Evolutionary conservation across 129 eudicot species (phyloP), one percentile per base, ranked within the genome.

Genomic region (Centella asiatica): DNA sequence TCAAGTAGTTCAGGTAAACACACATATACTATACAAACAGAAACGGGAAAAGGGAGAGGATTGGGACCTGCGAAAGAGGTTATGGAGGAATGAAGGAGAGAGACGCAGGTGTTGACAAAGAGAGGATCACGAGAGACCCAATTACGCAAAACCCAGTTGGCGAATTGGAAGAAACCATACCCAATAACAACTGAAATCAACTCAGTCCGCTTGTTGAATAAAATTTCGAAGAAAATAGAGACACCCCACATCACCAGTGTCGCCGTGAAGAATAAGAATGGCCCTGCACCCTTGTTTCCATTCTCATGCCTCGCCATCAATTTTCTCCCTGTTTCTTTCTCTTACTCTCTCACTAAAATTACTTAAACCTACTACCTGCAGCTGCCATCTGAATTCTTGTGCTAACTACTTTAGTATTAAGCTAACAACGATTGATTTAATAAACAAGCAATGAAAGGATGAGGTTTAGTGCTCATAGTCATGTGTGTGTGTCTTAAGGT

Each of bases 41-140:
- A 20, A n/a, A 25, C 31, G 48, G 33, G 20, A 25, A 11, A 3
- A 29, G 57, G 45, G 33, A 4, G 15, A 0, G 55, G 68, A 48
- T 45, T 22, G 5, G 4, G 55, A 89, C 97, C 97, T 50, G 84
- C 76, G 53, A 74, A 73, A 71, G 97, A 90, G 52, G 85, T 82
- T 44, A 84, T 59, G 50, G 81, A 74, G 5, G 99, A 87, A 70
- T 93, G 99, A 31, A 93, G 90, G 26, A 93, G 88, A 67, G 96
- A 87, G 46, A 93, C 92, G 64, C 86, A 77, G 20, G 99, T 93
- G 73, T 93, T 93, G 44, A 93, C 96, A 67, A 81, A 68, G 70
- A 93, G 84, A 52, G 96, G 92, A 58, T 87, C 95, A 24, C 86
- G 76, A 19, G 95, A 85, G 22, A 93, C 68, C 68, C 76, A 75